phyloP scores from a whole-genome alignment of 2,329 filamentous ascomycete genomes.

The Fusarium clavum region DNA sequence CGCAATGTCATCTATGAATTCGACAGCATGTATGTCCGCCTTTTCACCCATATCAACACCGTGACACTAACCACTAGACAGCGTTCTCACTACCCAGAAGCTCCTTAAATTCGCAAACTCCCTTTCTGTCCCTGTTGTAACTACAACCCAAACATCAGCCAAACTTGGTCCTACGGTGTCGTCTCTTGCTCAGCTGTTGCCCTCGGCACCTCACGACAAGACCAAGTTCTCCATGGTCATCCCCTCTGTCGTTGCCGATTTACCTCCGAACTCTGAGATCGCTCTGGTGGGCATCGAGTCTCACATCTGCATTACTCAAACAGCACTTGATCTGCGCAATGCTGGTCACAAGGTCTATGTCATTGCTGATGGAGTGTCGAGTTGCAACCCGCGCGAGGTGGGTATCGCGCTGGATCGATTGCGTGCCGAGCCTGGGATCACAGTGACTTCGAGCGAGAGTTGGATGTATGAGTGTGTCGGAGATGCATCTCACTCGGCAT shows the following conservation, averaged over 20 bases:
- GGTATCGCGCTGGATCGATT: constrained; percentile 81
- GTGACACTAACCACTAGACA: constrained; percentile 48
- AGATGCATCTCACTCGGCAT: constrained; percentile 79
- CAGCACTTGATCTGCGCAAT: constrained; percentile 81
- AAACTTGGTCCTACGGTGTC: constrained; percentile 84
- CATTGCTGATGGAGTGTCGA: constrained; percentile 89
- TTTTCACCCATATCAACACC: constrained; percentile 1
- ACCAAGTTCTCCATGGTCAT: constrained; percentile 90
- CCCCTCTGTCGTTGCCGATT: constrained; percentile 67
- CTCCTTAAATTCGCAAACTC: constrained; percentile 72
- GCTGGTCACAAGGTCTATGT: constrained; percentile 86
- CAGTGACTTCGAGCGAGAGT: constrained; percentile 89
- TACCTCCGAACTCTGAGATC: constrained; percentile 63
- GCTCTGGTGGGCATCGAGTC: constrained; percentile 91
- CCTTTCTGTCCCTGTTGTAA: constrained; percentile 81
- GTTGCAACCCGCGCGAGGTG: constrained; percentile 85
- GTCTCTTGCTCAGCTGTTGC: constrained; percentile 70
- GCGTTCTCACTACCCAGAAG: constrained; percentile 75
- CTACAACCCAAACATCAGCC: constrained; percentile 85
- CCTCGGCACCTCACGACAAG: constrained; percentile 78
- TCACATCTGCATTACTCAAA: constrained; percentile 96
- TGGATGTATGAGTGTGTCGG: constrained; percentile 90
- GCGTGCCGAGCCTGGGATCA: constrained; percentile 75
- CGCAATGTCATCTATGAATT: constrained; percentile 85
- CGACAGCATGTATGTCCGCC: constrained; percentile 74